Percentiles rank a stretch among this genome's conserved stretches.
Evolutionary conservation across 2,329 filamentous ascomycete genomes (phyloP).

Genomic region (Microdochium nivale): DNA sequence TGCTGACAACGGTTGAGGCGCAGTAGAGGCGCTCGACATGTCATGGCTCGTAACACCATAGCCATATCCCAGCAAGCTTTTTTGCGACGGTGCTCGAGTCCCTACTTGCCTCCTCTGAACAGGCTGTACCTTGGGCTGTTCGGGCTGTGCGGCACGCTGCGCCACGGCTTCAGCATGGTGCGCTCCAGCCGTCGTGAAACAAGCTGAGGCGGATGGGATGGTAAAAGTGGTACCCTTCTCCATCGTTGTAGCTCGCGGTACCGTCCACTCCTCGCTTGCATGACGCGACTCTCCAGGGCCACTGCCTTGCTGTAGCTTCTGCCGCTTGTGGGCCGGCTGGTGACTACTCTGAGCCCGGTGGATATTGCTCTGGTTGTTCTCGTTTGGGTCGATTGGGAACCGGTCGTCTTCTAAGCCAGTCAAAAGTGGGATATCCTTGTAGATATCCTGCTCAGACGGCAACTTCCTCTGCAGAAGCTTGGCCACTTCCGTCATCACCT

Average conservation of each 20-base stretch:
- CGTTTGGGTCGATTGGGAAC: constrained; percentile 56
- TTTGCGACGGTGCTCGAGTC: constrained; percentile 16
- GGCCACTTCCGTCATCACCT: constrained; percentile 56
- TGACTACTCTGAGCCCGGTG: neutral
- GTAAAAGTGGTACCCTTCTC: constrained; percentile 49
- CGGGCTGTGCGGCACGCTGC: constrained; percentile 12
- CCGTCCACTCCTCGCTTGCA: constrained; percentile 22
- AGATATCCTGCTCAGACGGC: constrained; percentile 47
- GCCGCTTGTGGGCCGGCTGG: constrained; percentile 13
- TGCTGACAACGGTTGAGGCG: neutral
- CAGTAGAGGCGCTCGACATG: constrained; percentile 11
- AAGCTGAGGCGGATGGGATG: constrained; percentile 39
- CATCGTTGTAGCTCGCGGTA: constrained; percentile 52
- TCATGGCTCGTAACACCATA: constrained; percentile 22
- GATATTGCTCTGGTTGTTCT: constrained; percentile 6
- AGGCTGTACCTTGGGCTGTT: constrained; percentile 6
- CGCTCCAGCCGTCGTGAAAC: constrained; percentile 54
- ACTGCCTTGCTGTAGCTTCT: constrained; percentile 19
- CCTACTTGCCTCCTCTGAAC: constrained; percentile 8
- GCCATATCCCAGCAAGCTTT: constrained; percentile 19
- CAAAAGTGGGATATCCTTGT: constrained; percentile 41
- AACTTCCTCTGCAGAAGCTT: constrained; percentile 59
- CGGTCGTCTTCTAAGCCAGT: constrained; percentile 56
- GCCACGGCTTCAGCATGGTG: constrained; percentile 35
- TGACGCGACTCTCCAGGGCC: constrained; percentile 25